Base-by-base conservation (phyloP, 2,329 filamentous ascomycete species). In the Fonsecaea multimorphosa region DNA sequence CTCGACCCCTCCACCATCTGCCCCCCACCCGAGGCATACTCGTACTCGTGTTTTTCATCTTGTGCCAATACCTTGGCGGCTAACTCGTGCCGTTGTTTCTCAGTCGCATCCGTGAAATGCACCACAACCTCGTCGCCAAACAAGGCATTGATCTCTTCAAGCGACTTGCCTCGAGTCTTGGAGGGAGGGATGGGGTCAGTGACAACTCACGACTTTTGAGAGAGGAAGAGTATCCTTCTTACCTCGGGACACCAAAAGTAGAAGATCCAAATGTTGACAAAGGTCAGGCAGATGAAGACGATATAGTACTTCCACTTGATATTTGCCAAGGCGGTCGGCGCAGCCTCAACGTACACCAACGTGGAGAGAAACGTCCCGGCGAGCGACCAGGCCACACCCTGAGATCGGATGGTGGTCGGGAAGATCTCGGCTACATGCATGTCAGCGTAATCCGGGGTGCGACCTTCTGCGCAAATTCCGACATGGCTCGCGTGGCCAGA, bases 211-310 rank as follows among this genome's bases (percentile, higher is more conserved):
- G n/a, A n/a, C n/a, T n/a, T n/a, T n/a, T n/a, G n/a, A n/a, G n/a
- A 31, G 29, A 31, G 8, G 29, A 31, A 31, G 29, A 11, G 14
- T 16, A 8, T 19, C 29, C 51, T 2, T 71, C 76, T 69, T 72
- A 77, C 70, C 79, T 81, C 64, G 83, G 82, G 68, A 84, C 66
- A 68, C 66, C 66, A 68, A 36, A 68, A 66, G 65, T 68, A 68
- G 55, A 68, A 63, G 11, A 68, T 52, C 49, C 66, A 16, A 19
- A 66, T 56, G 53, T 68, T 68, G 52, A 66, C 61, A 49, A 65
- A 83, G 0, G 81, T 78, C 19, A 85, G 74, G 64, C 84, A 85
- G 27, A 64, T 58, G 70, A 66, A 73, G 4, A 75, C 68, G 27
- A 77, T 66, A 57, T 75, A 77, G 63, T 74, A 77, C 11, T 68